Percentiles rank a stretch among this genome's conserved stretches.
Evolutionary conservation across 345 rosid genomes (phyloP).

Genomic region (Bruguiera parviflora): DNA sequence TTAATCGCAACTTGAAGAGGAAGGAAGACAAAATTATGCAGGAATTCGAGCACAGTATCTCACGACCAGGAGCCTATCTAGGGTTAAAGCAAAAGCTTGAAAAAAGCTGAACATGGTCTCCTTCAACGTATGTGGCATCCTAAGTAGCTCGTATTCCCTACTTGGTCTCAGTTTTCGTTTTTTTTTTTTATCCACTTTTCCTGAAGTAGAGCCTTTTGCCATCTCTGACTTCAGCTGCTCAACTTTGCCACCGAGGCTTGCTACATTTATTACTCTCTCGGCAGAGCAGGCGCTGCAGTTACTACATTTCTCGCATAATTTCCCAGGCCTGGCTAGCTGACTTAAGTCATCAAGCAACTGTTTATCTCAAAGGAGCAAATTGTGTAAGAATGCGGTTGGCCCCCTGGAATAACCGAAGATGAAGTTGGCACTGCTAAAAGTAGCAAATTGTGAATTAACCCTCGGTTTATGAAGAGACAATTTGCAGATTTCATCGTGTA

Average conservation of each 20-base stretch:
- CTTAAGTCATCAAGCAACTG: conserved; percentile 29
- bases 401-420: conserved; percentile 11
- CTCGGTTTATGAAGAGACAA: too few relatives aligned
- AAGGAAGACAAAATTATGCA: conserved; percentile 26
- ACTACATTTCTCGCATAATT: conserved; percentile 26
- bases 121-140: conserved; percentile 24
- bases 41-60: conserved; percentile 26
- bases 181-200: conserved; percentile 12
- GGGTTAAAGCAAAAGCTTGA: conserved; percentile 39
- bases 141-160: conserved; percentile 28
- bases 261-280: conserved; percentile 21
- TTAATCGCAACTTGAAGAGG: conserved; percentile 17
- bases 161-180: conserved; percentile 28
- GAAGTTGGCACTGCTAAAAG: conserved; percentile 28
- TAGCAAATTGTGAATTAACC: conserved; percentile 24
- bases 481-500: too few relatives aligned
- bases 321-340: conserved; percentile 28
- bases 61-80: conserved; percentile 42
- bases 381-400: conserved; percentile 13
- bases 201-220: conserved; percentile 24
- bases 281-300: conserved; percentile 22
- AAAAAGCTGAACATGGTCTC: conserved; percentile 29
- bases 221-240: conserved; percentile 35
- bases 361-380: conserved; percentile 16
- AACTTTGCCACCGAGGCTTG: conserved; percentile 28